These are phyloP conservation scores for Lichtheimia hyalospora DNA, from an alignment of 371 early-diverging fungal genomes.

Conservation along the genomic window DNA sequence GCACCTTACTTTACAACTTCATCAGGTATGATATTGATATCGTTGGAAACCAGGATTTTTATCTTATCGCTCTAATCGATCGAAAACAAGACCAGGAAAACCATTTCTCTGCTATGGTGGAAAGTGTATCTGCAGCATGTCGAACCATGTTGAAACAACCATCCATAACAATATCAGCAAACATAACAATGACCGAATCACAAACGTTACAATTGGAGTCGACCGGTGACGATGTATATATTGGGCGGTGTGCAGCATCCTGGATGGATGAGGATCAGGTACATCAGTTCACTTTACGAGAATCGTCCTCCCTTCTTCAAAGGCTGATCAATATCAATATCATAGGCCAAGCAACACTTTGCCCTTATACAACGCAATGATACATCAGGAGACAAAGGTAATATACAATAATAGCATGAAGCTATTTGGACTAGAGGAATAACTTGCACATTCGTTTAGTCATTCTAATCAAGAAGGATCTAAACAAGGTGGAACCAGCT, in stretches of 20 bases:
- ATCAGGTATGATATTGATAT: neutral
- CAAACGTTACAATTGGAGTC: neutral
- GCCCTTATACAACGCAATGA: constrained; percentile 1
- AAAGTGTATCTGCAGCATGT: too few relatives aligned
- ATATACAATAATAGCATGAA: neutral
- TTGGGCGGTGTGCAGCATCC: constrained; percentile 1
- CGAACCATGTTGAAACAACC: neutral
- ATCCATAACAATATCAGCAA: neutral
- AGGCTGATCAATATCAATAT: neutral
- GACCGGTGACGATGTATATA: neutral
- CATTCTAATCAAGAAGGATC: neutral
- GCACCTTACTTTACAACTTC: constrained; percentile 1
- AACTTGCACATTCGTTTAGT: neutral
- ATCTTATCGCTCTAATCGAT: neutral
- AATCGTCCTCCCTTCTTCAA: neutral
- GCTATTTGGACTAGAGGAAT: neutral
- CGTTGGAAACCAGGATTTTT: too few relatives aligned
- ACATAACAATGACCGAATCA: neutral
- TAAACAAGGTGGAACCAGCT: neutral
- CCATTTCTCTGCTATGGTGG: neutral
- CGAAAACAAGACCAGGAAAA: neutral
- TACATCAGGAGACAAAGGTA: constrained; percentile 4
- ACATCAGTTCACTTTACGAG: neutral
- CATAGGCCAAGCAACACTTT: neutral
- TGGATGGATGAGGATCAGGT: constrained; percentile 7